Evolutionary conservation across 2,329 filamentous ascomycete species (phyloP).

Genomic region (Cladosporium sp.): DNA sequence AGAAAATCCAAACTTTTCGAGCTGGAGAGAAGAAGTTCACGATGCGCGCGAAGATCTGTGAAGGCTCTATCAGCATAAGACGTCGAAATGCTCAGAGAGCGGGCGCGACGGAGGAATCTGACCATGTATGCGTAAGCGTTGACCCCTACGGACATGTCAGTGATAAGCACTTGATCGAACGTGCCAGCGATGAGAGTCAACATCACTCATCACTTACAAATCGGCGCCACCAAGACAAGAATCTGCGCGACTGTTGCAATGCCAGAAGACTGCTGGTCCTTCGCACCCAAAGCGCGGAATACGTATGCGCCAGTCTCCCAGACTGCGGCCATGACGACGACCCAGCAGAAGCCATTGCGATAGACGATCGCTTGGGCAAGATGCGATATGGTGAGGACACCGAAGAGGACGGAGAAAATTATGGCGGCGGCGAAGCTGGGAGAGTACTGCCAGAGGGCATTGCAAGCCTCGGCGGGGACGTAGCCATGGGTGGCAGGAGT

Average conservation of each 20-base stretch:
- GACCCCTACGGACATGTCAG: neutral
- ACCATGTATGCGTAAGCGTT: neutral
- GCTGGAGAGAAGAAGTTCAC: constrained; percentile 38
- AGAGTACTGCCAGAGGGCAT: constrained; percentile 35
- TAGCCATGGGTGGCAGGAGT: constrained; percentile 2
- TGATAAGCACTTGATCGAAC: neutral
- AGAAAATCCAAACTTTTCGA: constrained; percentile 28
- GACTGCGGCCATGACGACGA: constrained; percentile 45
- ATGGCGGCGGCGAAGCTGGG: constrained; percentile 7
- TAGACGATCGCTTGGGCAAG: constrained; percentile 25
- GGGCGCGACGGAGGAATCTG: neutral
- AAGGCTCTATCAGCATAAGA: constrained; percentile 42
- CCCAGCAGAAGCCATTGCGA: constrained; percentile 44
- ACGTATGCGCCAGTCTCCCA: constrained; percentile 48
- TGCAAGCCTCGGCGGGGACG: constrained; percentile 42
- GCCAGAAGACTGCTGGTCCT: constrained; percentile 39
- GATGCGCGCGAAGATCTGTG: constrained; percentile 42
- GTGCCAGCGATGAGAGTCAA: neutral
- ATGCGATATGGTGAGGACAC: constrained; percentile 13
- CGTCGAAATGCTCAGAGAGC: neutral
- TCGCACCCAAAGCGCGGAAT: constrained; percentile 42
- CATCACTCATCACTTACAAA: neutral
- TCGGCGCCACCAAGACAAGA: constrained; percentile 46
- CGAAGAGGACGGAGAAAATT: neutral
- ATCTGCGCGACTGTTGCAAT: constrained; percentile 41